Evolutionary conservation across 371 early-diverging fungal genomes (phyloP), one percentile per base, ranked within the genome.

Genomic region (Mucor velutinosus): DNA sequence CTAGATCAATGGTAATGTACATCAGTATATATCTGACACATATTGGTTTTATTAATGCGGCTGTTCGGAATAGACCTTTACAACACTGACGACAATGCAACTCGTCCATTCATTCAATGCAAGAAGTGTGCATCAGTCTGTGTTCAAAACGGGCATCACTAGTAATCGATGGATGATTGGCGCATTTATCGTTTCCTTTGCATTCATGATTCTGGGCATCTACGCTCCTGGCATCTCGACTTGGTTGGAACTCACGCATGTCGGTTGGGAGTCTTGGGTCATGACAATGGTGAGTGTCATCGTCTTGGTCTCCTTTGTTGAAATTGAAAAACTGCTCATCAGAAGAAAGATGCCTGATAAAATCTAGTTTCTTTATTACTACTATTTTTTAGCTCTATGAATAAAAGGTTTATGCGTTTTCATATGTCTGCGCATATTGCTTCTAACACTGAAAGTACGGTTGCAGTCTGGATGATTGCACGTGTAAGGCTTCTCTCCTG

Each of bases 31-130:
- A n/a, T 7, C 27, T 7, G 8, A 14, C 39, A 21, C 15, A 21
- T 12, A 29, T 56, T 32, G 51, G 32, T 23, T 82, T 85, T 27
- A 53, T 27, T 53, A 53, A 53, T 27, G 27, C 53, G 15, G 27
- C 5, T 23, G 12, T 27, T 23, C 21, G 6, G 15, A 27, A 1
- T 74, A 92, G 55, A 89, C 95, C 7, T 96, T 94, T 78, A 77
- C 87, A 25, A 80, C 87, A 21, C 77, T 96, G 59, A 94, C 93
- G 8, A 83, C 88, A 1, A 76, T 95, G 68, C 96, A 96, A 77
- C 78, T 96, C 7, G 75, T 87, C 23, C 95, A 95, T 65, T 85
- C 89, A 2, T 95, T 96, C 75, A 72, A 93, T 30, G 92, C 93
- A 10, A 78, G 93, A 39, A 90, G 91, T 43, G 81, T 94, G 33